Evolutionary conservation across 2,329 filamentous ascomycete species (phyloP), one percentile per base, ranked within the genome.

Genomic region (Colletotrichum liriopes): DNA sequence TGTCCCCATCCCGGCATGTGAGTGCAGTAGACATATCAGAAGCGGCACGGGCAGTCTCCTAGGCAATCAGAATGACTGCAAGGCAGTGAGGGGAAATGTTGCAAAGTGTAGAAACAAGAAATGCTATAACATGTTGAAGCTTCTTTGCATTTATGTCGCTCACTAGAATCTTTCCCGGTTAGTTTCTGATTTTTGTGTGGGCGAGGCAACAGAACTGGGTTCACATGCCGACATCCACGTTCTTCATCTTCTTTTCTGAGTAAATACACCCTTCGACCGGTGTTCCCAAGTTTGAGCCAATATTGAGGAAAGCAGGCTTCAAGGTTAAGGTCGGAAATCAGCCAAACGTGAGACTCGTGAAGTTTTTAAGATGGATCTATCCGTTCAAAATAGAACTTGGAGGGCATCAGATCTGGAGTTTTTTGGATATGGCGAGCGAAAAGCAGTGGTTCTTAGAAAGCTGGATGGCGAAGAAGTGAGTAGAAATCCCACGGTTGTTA

Each of bases 361-460:
- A 3, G 12, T 11, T 1, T 4, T 5, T 12, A 49, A 6, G 1
- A 65, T 65, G 67, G 67, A 65, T 9, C 11, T 69, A 0, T 43
- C 61, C 12, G 12, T 26, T 2, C 60, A 65, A 2, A 32, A 41
- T 4, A 18, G 8, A 14, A 39, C 35, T 0, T 69, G 67, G 67
- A 43, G 4, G n/a, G 43, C 39, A 2, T 52, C 52, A 8, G 67
- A 70, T 0, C 5, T 59, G 12, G 16, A 52, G 0, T 32, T 39
- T 26, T 70, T 70, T 39, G 2, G 9, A 7, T 51, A 6, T 18
- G 11, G 2, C 1, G 62, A 70, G 45, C 20, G 67, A 5, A 66
- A 66, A 39, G 18, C 67, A 0, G 39, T 66, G 5, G 62, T 70
- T 1, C 8, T 70, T 0, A 52, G 45, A 18, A 39, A n/a, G 6